Evolutionary conservation across 1,284 basidiomycete genomes (phyloP).

Genomic region (Moniliophthora roreri): DNA sequence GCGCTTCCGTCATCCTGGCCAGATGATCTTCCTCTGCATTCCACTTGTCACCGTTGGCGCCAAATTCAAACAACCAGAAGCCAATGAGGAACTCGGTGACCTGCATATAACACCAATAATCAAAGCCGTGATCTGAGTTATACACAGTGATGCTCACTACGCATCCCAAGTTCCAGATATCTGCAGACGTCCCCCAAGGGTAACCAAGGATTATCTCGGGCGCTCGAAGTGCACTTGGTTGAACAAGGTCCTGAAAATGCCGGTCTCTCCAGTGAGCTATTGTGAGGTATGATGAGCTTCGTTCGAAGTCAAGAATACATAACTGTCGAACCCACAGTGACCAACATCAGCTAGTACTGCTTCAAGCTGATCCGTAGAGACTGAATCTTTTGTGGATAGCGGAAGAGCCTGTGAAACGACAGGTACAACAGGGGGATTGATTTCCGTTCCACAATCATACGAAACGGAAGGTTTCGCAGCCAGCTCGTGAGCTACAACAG

Average conservation of each 20-base stretch:
- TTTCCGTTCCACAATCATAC: conserved; percentile 4
- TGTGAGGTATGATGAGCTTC: not conserved
- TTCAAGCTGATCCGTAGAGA: not conserved
- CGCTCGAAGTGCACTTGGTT: conserved; percentile 31
- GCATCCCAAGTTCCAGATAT: conserved; percentile 39
- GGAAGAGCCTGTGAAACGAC: conserved; percentile 6
- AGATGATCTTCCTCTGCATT: conserved; percentile 24
- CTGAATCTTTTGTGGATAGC: not conserved
- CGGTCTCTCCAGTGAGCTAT: conserved; percentile 3
- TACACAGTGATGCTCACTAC: conserved; percentile 20
- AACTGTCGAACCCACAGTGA: conserved; percentile 7
- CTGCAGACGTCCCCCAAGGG: conserved; percentile 28
- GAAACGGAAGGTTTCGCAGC: not conserved
- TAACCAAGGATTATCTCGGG: conserved; percentile 35
- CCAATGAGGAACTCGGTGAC: conserved; percentile 21
- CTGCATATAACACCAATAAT: conserved; percentile 12
- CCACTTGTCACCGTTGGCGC: conserved; percentile 17
- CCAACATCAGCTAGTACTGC: conserved; percentile 9
- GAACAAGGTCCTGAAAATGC: conserved; percentile 22
- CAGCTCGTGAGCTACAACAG: conserved; percentile 3
- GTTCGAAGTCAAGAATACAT: not conserved
- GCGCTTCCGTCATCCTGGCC: conserved; percentile 22
- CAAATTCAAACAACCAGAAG: conserved; percentile 18
- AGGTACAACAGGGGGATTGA: conserved; percentile 1
- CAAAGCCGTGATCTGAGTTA: not conserved